phyloP scores from a whole-genome alignment of 2,329 filamentous ascomycete genomes.

The Hypoxylon sp. region DNA sequence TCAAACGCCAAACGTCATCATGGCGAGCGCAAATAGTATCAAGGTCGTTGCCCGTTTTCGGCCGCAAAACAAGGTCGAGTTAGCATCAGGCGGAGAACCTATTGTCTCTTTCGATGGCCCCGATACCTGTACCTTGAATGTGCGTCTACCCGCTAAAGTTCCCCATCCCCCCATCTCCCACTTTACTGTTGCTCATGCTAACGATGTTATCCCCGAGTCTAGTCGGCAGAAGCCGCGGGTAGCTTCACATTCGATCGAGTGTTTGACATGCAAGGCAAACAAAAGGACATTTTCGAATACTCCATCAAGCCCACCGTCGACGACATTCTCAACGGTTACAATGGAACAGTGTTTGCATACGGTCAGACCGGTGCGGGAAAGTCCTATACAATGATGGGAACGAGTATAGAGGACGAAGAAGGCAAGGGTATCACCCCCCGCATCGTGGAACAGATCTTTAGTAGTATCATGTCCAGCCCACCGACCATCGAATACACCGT shows the following conservation, averaged over 20 bases:
- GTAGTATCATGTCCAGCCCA: constrained; percentile 91
- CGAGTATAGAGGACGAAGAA: constrained; percentile 90
- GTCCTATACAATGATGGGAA: constrained; percentile 99
- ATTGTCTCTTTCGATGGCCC: constrained; percentile 91
- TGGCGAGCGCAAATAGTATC: constrained; percentile 75
- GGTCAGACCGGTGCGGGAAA: constrained; percentile 98
- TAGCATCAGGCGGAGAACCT: constrained; percentile 89
- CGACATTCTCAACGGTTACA: constrained; percentile 98
- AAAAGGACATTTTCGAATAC: constrained; percentile 97
- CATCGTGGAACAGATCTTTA: constrained; percentile 97
- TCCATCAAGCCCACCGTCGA: constrained; percentile 96
- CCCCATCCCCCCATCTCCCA: constrained; percentile 8
- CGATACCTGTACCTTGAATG: constrained; percentile 89
- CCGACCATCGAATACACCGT: constrained; percentile 99
- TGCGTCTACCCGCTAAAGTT: constrained; percentile 63
- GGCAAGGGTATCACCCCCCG: constrained; percentile 95
- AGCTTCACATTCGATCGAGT: constrained; percentile 98
- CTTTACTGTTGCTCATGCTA: constrained; percentile 45
- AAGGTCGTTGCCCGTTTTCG: constrained; percentile 98
- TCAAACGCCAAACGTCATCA: constrained; percentile 56
- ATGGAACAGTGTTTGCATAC: constrained; percentile 98
- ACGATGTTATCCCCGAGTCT: constrained; percentile 45
- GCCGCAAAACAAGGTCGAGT: constrained; percentile 95
- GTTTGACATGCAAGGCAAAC: constrained; percentile 92
- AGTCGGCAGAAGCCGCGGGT: constrained; percentile 87